Evolutionary conservation across 2,329 filamentous ascomycete species (phyloP).

Genomic region (Orbilia quercus): DNA sequence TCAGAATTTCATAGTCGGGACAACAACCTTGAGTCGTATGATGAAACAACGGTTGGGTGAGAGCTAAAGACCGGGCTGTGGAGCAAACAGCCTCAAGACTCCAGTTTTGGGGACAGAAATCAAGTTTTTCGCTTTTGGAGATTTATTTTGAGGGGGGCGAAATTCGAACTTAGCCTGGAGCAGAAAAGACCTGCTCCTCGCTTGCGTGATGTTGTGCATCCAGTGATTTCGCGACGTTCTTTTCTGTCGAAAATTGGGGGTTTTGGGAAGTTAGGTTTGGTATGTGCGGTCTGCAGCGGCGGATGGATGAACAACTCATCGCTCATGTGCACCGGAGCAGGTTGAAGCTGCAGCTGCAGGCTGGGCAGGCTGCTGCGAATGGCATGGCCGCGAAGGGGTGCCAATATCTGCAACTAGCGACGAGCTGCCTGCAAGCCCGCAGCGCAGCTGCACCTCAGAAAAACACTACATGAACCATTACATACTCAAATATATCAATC

Average conservation of each 20-base stretch:
- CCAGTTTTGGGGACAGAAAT: slow-evolving; percentile 15
- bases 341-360: slow-evolving; percentile 37
- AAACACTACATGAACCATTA: slow-evolving; percentile 26
- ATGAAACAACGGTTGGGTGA: slow-evolving; percentile 34
- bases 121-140: slow-evolving; percentile 49
- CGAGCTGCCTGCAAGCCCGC: slow-evolving; percentile 19
- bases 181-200: slow-evolving; percentile 42
- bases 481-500: slow-evolving; percentile 47
- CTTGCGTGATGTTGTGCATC: slow-evolving; percentile 56
- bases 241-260: slow-evolving; percentile 10
- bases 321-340: slow-evolving; percentile 52
- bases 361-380: slow-evolving; percentile 41
- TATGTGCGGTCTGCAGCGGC: slow-evolving; percentile 1
- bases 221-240: slow-evolving; percentile 53
- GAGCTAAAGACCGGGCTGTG: neutral
- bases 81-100: slow-evolving; percentile 25
- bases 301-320: slow-evolving; percentile 54
- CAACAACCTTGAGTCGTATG: slow-evolving; percentile 30
- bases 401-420: slow-evolving; percentile 26
- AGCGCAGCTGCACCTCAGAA: slow-evolving; percentile 23
- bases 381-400: slow-evolving; percentile 17
- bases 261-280: neutral
- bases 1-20: neutral
- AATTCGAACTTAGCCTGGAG: neutral
- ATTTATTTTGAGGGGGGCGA: slow-evolving; percentile 4